These are phyloP conservation scores for Saccharomycopsis selenospora DNA, from an alignment of 805 yeast species.

Conservation along the genomic window DNA sequence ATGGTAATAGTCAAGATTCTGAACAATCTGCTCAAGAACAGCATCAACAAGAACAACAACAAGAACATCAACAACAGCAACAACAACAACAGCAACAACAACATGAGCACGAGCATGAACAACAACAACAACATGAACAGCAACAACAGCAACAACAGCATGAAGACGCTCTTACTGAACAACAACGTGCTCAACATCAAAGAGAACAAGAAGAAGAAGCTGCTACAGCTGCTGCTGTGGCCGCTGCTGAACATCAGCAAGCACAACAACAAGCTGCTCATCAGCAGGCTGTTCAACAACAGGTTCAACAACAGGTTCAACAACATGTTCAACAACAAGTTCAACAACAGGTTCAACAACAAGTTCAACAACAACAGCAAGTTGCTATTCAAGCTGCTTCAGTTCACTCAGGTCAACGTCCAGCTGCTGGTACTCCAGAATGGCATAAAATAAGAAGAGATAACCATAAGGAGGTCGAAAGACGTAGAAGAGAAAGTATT, in stretches of 20 bases:
- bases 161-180: constrained; percentile 11
- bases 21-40: constrained; percentile 15
- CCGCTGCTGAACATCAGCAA: too few species aligned
- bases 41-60: constrained; percentile 10
- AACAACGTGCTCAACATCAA: constrained; percentile 2
- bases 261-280: constrained; percentile 3
- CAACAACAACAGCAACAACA: constrained; percentile 14
- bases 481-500: constrained; percentile 84
- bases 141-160: constrained; percentile 15
- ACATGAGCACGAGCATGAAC: constrained; percentile 1
- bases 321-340: not conserved
- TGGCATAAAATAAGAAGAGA: constrained; percentile 80
- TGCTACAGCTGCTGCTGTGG: too few species aligned
- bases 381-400: not conserved
- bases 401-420: not conserved
- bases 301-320: not conserved
- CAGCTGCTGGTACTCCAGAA: constrained; percentile 60
- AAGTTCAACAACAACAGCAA: not conserved
- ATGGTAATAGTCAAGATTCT: too few species aligned
- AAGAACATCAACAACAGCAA: constrained; percentile 11
- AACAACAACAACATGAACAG: constrained; percentile 6
- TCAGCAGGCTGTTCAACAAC: constrained; percentile 2
- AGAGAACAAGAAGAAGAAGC: too few species aligned
- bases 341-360: not conserved
- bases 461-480: constrained; percentile 93